A percentile compares a stretch with the other conserved stretches of the same genome.
Evolutionary conservation across 306 rosid species (phyloP).

Genomic region (Fagus crenata): DNA sequence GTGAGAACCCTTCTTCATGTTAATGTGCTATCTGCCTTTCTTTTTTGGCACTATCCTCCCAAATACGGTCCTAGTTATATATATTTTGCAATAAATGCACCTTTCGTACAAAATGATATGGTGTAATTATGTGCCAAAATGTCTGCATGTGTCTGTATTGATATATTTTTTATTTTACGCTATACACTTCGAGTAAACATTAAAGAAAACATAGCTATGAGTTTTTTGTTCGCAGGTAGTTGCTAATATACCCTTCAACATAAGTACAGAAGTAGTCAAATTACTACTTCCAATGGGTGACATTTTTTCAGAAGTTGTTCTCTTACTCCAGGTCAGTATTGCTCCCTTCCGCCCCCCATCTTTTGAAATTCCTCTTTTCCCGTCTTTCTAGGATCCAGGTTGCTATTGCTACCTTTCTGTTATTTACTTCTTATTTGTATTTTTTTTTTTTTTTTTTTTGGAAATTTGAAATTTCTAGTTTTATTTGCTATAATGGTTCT

Average conservation of each 20-base stretch:
- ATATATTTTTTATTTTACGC: not conserved
- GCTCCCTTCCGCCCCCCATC: not conserved
- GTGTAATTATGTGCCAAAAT: not conserved
- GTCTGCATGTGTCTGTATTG: not conserved
- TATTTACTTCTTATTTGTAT: not conserved
- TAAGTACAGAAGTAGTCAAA: slow-evolving; percentile 77
- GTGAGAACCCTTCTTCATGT: slow-evolving; percentile 47
- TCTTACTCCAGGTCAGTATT: slow-evolving; percentile 71
- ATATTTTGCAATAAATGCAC: too few relatives aligned
- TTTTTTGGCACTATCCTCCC: not conserved
- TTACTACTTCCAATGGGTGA: slow-evolving; percentile 96
- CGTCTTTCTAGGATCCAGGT: not conserved
- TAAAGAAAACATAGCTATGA: not conserved
- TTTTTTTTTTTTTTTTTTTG: slow-evolving; percentile 3
- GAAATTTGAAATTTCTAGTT: not conserved
- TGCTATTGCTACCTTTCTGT: slow-evolving; percentile 12
- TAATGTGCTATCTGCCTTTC: not conserved
- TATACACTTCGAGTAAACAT: not conserved
- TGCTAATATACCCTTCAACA: slow-evolving; percentile 83
- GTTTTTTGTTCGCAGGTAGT: slow-evolving; percentile 59
- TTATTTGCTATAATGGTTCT: not conserved
- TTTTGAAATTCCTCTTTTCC: not conserved
- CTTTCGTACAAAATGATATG: not conserved
- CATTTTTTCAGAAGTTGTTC: slow-evolving; percentile 77
- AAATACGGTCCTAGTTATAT: not conserved